These are phyloP conservation scores for Aspergillus carlsbadensis DNA, from an alignment of 495 filamentous ascomycete genomes.

Conservation along the genomic window DNA sequence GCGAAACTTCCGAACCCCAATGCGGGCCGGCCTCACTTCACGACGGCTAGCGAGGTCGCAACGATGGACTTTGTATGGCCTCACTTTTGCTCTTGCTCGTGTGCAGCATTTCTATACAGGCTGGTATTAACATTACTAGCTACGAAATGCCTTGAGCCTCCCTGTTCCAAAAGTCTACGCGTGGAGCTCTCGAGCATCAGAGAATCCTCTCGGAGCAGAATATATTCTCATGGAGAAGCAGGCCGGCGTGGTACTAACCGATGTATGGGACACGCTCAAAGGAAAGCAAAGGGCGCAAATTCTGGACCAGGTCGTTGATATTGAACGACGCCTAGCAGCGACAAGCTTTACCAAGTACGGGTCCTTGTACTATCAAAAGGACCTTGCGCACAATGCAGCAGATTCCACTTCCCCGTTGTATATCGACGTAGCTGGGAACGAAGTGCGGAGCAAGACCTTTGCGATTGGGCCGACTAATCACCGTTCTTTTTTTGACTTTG, in stretches of 20 bases:
- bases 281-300: slow-evolving; percentile 24
- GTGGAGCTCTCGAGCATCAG: slow-evolving; percentile 28
- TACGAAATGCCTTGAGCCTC: slow-evolving; percentile 23
- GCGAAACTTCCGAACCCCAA: slow-evolving; percentile 38
- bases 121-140: slow-evolving; percentile 20
- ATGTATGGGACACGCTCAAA: slow-evolving; percentile 25
- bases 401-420: slow-evolving; percentile 16
- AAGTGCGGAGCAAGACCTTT: slow-evolving; percentile 21
- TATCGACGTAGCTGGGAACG: slow-evolving; percentile 16
- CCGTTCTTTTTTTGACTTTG: slow-evolving; percentile 26
- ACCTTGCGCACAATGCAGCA: slow-evolving; percentile 7
- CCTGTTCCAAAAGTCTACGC: slow-evolving; percentile 31
- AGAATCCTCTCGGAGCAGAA: slow-evolving; percentile 31
- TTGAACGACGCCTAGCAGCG: slow-evolving; percentile 26
- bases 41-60: slow-evolving; percentile 42
- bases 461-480: slow-evolving; percentile 24
- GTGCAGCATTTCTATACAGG: slow-evolving; percentile 8
- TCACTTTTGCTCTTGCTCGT: slow-evolving; percentile 7
- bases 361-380: slow-evolving; percentile 28
- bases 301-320: slow-evolving; percentile 28
- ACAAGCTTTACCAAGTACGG: slow-evolving; percentile 25
- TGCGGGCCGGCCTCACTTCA: slow-evolving; percentile 33
- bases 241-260: slow-evolving; percentile 21
- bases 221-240: slow-evolving; percentile 37
- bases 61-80: slow-evolving; percentile 41